Base-by-base conservation (phyloP, 352 stramenopile species). In the Phytophthora palmivora region DNA sequence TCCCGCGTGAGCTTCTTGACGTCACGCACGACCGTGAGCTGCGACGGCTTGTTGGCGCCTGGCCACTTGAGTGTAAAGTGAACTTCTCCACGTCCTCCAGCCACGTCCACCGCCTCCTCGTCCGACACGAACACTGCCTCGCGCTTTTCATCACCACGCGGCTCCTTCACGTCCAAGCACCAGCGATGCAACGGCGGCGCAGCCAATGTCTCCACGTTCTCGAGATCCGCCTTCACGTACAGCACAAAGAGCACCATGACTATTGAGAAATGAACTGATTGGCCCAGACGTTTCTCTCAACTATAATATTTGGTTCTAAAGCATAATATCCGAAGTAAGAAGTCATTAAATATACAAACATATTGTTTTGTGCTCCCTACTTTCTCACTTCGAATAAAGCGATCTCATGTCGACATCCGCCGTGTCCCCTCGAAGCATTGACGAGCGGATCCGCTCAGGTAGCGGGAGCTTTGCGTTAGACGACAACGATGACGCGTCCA, bases 21-120 rank as follows among this genome's bases (percentile, higher is more conserved):
- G 63, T 94, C 84, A 28, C 84, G 83, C 46, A 95, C 74, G 30
- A 96, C 84, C 39, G 83, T 93, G 58, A 96, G 74, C 65, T 93
- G 81, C 61, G 79, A 75, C 33, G 87, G 71, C 57, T 94, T 94
- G 53, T 82, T 92, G 19, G 87, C 76, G 42, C 88, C 88, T 2
- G 87, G 88, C 84, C 84, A 96, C 78, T 92, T 95, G 61, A 96
- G 76, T 48, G 87, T 64, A 33, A 95, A 96, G 45, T 96, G 86
- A 45, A 78, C 88, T 22, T 88, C 82, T 30, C 84, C 82, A 34
- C 87, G 79, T 11, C 87, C 84, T 32, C 87, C 87, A 14, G 82
- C 77, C 19, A 96, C 79, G 47, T 95, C 82, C 50, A 89, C 65
- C 7, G 72, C 54, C 54, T 94, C 79, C 52, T 94, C 87, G 48